phyloP scores from a whole-genome alignment of 2,329 filamentous ascomycete genomes.

The Ceratocystis smalleyi region DNA sequence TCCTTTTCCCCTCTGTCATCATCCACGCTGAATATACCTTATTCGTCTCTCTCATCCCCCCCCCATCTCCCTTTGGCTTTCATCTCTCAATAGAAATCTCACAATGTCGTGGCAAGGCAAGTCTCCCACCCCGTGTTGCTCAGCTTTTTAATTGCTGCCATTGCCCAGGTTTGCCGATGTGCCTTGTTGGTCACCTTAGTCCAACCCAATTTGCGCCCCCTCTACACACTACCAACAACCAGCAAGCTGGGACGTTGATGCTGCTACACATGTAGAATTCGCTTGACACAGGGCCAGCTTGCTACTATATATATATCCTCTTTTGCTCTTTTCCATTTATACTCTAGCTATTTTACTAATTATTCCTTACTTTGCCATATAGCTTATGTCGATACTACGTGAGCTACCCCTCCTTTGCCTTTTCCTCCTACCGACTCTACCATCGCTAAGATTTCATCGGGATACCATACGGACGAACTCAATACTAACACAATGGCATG shows the following conservation, averaged over 20 bases:
- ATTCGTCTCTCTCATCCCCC: conserved; percentile 12
- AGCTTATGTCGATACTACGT: conserved; percentile 40
- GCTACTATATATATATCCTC: not conserved
- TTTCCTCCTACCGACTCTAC: not conserved
- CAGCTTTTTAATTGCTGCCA: not conserved
- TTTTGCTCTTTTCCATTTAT: not conserved
- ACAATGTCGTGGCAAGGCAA: conserved; percentile 65
- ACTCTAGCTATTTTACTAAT: conserved; percentile 20
- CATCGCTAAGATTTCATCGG: not conserved
- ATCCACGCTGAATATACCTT: conserved; percentile 9
- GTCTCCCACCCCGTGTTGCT: conserved; percentile 10
- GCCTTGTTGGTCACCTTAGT: not conserved
- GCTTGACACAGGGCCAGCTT: not conserved
- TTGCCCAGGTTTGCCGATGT: not conserved
- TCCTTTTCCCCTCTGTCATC: not conserved
- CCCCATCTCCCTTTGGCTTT: conserved; percentile 14
- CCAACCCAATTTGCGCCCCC: not conserved
- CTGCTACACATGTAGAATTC: not conserved
- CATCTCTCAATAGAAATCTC: conserved; percentile 12
- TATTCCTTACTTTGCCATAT: conserved; percentile 16
- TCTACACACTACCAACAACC: not conserved
- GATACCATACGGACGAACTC: not conserved
- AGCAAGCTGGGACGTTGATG: not conserved
- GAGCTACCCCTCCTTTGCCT: conserved; percentile 19
- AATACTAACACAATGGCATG: conserved; percentile 12